Evolutionary conservation across 345 rosid species (phyloP).

Genomic region (Syzygium grande): DNA sequence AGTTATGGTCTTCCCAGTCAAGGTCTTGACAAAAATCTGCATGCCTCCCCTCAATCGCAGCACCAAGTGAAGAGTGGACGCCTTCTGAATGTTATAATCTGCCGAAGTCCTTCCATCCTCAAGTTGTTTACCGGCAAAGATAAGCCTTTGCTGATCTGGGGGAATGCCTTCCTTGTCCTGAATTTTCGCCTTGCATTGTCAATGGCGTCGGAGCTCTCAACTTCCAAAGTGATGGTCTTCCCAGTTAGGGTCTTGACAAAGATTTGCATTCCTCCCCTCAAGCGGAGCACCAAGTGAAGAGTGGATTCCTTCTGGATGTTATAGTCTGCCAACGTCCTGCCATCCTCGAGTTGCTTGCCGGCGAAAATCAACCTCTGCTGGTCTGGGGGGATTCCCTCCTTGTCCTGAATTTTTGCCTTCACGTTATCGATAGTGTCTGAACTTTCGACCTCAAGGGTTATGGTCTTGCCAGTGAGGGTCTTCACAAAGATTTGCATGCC

Average conservation of each 20-base stretch:
- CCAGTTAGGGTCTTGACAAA: not conserved
- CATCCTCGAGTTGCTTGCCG: not conserved
- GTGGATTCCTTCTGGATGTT: not conserved
- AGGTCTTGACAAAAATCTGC: not conserved
- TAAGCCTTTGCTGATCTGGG: not conserved
- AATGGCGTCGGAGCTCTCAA: no score
- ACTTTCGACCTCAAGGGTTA: not conserved
- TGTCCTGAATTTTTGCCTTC: not conserved
- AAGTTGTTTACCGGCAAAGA: not conserved
- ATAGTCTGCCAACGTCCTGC: not conserved
- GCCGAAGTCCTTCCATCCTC: not conserved
- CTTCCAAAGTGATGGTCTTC: not conserved
- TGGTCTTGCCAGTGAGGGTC: not conserved
- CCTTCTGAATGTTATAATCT: not conserved
- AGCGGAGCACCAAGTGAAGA: not conserved
- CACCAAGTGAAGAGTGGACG: not conserved
- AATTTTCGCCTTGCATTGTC: not conserved
- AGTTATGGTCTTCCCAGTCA: not conserved
- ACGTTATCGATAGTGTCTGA: not conserved
- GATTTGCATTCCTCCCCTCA: not conserved
- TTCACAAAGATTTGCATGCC: not conserved
- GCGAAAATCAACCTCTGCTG: not conserved
- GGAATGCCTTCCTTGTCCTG: not conserved
- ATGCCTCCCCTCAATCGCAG: not conserved
- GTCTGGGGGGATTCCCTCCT: not conserved